A percentile compares a stretch with the other conserved stretches of the same genome.
phyloP scores from a whole-genome alignment of 768 basidiomycete genomes.

The Mycena alexandri region DNA sequence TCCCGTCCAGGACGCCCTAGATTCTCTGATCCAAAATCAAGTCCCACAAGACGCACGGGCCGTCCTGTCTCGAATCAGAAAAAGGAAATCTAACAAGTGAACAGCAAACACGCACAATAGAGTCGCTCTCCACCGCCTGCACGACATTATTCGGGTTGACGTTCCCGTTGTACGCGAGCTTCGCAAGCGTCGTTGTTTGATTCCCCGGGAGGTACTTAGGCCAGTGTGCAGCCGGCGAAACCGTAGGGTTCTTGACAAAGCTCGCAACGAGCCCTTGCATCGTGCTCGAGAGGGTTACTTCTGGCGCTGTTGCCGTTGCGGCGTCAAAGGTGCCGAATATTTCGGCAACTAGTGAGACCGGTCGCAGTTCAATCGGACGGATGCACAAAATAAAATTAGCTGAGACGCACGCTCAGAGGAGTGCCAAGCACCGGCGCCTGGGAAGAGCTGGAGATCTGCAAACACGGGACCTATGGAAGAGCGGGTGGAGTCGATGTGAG shows the following conservation, averaged over 20 bases:
- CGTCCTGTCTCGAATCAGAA: too few species aligned
- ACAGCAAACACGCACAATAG: constrained; percentile 15
- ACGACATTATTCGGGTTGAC: constrained; percentile 37
- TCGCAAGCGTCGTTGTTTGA: constrained; percentile 38
- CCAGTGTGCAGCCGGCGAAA: constrained; percentile 38
- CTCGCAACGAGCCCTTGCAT: constrained; percentile 39
- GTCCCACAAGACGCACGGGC: too few species aligned
- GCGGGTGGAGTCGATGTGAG: neutral
- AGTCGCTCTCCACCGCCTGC: constrained; percentile 28
- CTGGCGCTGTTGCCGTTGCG: constrained; percentile 39
- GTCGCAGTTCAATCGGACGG: neutral
- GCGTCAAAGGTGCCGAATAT: constrained; percentile 46
- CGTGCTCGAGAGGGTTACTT: constrained; percentile 42
- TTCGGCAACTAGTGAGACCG: constrained; percentile 30
- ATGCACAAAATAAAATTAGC: neutral
- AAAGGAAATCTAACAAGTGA: neutral
- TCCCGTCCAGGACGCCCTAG: too few species aligned
- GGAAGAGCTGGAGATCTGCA: constrained; percentile 40
- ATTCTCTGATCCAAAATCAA: too few species aligned
- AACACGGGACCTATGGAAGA: constrained; percentile 27
- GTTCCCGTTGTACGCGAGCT: constrained; percentile 38
- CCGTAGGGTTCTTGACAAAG: constrained; percentile 37
- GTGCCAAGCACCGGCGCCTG: constrained; percentile 42
- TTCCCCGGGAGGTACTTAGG: constrained; percentile 34
- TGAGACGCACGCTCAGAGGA: constrained; percentile 36